Conservation (phyloP, 768 basidiomycete genomes). For the Albatrellus ellisii region DNA sequence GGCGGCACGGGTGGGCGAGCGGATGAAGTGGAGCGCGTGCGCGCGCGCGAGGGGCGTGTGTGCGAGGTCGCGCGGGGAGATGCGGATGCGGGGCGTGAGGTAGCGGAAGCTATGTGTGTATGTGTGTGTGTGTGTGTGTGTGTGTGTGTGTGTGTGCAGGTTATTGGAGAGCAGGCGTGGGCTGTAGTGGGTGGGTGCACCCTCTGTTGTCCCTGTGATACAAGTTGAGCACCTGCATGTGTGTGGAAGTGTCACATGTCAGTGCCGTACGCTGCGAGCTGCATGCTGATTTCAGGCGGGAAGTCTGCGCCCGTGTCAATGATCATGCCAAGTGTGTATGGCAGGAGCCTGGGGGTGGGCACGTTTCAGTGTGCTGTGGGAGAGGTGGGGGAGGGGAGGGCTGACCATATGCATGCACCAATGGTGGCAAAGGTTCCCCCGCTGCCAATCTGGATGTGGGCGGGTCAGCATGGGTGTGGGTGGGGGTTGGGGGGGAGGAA, state of each 20-base stretch:
- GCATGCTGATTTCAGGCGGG: constrained; percentile 38
- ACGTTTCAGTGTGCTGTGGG: background rate
- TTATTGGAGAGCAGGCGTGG: constrained; percentile 2
- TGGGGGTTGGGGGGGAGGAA: too few relatives aligned
- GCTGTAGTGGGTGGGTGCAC: constrained; percentile 26
- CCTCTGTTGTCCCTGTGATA: constrained; percentile 63
- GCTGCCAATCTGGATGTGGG: constrained; percentile 65
- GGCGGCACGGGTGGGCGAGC: constrained; percentile 73
- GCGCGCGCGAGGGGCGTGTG: constrained; percentile 39
- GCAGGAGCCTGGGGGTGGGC: constrained; percentile 39
- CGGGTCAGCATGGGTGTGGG: too few relatives aligned
- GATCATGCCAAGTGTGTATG: constrained; percentile 64
- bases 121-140: too few relatives aligned
- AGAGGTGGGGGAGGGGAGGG: background rate
- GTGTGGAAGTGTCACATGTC: constrained; percentile 74
- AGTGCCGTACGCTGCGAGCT: constrained; percentile 47
- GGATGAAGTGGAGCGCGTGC: constrained; percentile 65
- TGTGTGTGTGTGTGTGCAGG: too few relatives aligned
- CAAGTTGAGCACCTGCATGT: constrained; percentile 47
- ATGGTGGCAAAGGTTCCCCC: constrained; percentile 77
- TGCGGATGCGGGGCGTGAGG: constrained; percentile 52
- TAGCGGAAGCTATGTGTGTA: constrained; percentile 78
- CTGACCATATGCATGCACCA: constrained; percentile 71
- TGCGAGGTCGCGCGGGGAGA: constrained; percentile 57
- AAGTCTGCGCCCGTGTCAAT: constrained; percentile 76